phyloP scores from a whole-genome alignment of 2,329 filamentous ascomycete species.

The Seiridium cupressi region DNA sequence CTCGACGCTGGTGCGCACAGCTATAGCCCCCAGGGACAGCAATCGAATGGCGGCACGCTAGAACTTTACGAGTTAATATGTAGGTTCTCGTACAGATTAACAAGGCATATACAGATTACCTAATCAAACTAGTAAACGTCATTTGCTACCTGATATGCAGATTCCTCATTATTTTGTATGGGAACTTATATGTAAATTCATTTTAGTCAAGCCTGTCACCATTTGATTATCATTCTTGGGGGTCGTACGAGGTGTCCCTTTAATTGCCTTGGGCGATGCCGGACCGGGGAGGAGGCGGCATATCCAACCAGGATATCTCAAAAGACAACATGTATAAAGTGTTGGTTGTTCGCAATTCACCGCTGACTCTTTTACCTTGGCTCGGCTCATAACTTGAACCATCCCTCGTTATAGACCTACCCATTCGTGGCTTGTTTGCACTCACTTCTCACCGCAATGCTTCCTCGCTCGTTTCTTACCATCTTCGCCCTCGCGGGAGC shows the following conservation, averaged over 20 bases:
- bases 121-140: too few relatives aligned
- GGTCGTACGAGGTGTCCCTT: not conserved
- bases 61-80: too few relatives aligned
- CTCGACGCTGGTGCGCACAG: too few relatives aligned
- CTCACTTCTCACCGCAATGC: not conserved
- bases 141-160: too few relatives aligned
- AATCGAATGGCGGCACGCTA: not conserved
- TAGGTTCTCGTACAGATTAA: too few relatives aligned
- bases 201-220: too few relatives aligned
- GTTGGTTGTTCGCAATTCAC: not conserved
- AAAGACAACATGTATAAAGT: not conserved
- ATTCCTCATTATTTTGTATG: too few relatives aligned
- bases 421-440: not conserved
- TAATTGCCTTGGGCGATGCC: constrained; percentile 2
- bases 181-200: too few relatives aligned
- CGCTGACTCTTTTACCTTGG: not conserved
- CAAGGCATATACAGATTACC: too few relatives aligned
- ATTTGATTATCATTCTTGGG: too few relatives aligned
- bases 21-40: not conserved
- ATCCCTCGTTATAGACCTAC: not conserved
- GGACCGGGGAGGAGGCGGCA: not conserved
- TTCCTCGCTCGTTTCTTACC: not conserved
- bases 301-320: not conserved
- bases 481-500: not conserved
- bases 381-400: not conserved